phyloP scores from a whole-genome alignment of 2,329 filamentous ascomycete genomes.

The Colletotrichum agaves region DNA sequence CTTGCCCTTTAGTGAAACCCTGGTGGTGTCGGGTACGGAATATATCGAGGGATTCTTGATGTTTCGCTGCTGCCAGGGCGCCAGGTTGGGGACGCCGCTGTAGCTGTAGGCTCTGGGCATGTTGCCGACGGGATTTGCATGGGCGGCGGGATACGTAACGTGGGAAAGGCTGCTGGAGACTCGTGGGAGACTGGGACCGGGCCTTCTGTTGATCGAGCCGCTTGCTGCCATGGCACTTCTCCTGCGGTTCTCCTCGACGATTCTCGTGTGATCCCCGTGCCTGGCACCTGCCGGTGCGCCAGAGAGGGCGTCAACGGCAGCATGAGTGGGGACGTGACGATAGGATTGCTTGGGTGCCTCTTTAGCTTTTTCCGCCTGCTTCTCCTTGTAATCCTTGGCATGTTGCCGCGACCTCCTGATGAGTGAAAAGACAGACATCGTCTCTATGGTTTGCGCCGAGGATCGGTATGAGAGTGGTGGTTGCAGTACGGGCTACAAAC shows the following conservation, averaged over 20 bases:
- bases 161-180: conserved; percentile 59
- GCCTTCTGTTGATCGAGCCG: conserved; percentile 51
- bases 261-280: conserved; percentile 56
- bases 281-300: conserved; percentile 65
- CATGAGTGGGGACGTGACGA: conserved; percentile 70
- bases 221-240: conserved; percentile 60
- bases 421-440: conserved; percentile 68
- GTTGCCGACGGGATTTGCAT: conserved; percentile 51
- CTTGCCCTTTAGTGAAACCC: conserved; percentile 54
- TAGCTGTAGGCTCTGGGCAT: conserved; percentile 58
- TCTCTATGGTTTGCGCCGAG: background rate
- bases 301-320: conserved; percentile 66
- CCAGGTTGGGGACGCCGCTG: conserved; percentile 48
- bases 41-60: conserved; percentile 46
- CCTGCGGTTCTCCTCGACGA: conserved; percentile 61
- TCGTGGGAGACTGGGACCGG: conserved; percentile 50
- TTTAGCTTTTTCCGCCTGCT: conserved; percentile 59
- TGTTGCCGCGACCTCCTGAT: conserved; percentile 64
- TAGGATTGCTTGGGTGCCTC: conserved; percentile 58
- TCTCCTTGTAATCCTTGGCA: conserved; percentile 64
- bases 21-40: conserved; percentile 42
- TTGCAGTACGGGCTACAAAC: background rate
- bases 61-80: conserved; percentile 43
- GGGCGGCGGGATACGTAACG: conserved; percentile 57
- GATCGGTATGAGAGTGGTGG: background rate